phyloP scores from a whole-genome alignment of 176 grass and related monocot genomes.

The Neostapfia colusana region DNA sequence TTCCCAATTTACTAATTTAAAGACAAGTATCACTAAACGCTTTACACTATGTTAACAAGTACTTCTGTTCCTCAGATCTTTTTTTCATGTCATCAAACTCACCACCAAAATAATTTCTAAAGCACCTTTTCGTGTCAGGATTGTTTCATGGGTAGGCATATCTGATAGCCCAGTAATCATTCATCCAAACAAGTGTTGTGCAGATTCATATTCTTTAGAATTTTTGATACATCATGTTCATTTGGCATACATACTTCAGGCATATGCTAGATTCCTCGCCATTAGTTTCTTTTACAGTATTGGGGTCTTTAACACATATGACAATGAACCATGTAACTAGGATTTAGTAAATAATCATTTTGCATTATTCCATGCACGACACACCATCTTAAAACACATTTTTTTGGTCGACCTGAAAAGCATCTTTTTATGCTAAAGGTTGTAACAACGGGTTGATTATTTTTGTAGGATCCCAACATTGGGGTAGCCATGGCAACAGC shows the following conservation, averaged over 20 bases:
- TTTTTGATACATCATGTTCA: neutral
- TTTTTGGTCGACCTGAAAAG: no score
- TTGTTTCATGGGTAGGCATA: neutral
- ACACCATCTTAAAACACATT: neutral
- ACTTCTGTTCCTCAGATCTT: neutral
- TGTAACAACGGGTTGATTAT: constrained; percentile 24
- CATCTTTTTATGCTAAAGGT: constrained; percentile 17
- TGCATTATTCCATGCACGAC: neutral
- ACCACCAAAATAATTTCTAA: neutral
- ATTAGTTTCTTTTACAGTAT: neutral
- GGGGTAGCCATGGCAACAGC: constrained; percentile 88
- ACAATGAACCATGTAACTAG: neutral
- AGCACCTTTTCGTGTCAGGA: neutral
- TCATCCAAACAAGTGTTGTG: neutral
- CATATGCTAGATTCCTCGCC: no score
- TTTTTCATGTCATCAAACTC: neutral
- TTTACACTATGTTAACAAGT: no score
- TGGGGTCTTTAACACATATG: neutral
- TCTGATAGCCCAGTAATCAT: neutral
- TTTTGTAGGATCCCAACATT: constrained; percentile 83
- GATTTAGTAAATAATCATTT: neutral
- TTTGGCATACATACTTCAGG: no score
- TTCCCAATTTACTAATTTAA: no score
- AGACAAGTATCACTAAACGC: no score
- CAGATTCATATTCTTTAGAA: neutral